Evolutionary conservation across 176 grass and related monocot species (phyloP), one percentile per base, ranked within the genome.

Genomic region (Musa beccarii): DNA sequence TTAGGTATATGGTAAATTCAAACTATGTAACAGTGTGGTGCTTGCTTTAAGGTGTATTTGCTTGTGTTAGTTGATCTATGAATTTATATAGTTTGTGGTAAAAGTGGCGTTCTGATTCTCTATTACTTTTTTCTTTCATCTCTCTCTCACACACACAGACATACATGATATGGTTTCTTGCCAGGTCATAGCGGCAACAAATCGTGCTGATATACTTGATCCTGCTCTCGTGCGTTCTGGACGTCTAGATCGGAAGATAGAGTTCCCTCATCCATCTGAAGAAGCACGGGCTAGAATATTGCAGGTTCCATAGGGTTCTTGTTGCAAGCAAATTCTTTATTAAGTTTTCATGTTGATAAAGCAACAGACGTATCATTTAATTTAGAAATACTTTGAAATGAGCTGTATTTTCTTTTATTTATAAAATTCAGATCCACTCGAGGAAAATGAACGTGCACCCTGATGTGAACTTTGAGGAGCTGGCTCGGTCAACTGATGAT

Each of bases 161-260:
- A 49, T 23, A 13, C 26, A 52, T 72, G 21, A 65, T 52, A 21
- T 52, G 69, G 52, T 43, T 43, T 4, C 34, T 79, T 68, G 53
- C n/a, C 49, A 98, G 94, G 94, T 98, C 34, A 98, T 97, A 83
- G 90, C 87, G 59, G 93, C 90, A 74, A 97, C 93, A 53, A 97
- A 97, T 25, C 80, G 86, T 51, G 93, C 93, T 53, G 93, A 97
- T 78, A 93, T 97, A 24, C 87, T 97, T 80, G 93, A 93, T 75
- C 93, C 93, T 85, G 93, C 93, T 75, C 78, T 97, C 57, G 81
- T 97, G 86, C 84, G 90, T 21, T 93, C 93, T 85, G 93, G 93
- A 34, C 93, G 93, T 73, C 82, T 97, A 79, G 93, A 97, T 76
- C 67, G 90, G 20, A 97, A 96, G 82, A 97, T 97, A 7, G 90